Base-by-base conservation (phyloP, 495 filamentous ascomycete genomes). In the Penicillium pulvis region DNA sequence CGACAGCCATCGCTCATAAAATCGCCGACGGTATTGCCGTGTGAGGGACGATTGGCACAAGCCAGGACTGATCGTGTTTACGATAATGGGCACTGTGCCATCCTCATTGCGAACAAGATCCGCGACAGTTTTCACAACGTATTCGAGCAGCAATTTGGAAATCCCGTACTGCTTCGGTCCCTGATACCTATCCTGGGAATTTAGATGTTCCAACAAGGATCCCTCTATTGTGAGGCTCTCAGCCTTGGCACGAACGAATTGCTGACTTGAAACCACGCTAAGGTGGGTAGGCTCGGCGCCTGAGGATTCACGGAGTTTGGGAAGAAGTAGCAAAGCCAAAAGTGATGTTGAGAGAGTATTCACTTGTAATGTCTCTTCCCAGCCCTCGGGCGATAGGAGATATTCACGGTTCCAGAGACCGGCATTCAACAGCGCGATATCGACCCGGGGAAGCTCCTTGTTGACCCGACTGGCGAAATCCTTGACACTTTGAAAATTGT, bases 271-370 rank as follows among this genome's bases (percentile, higher is more conserved):
- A 16, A 79, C 75, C 10, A 75, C 65, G 0, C 66, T 68, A 6
- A 79, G 54, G 59, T 79, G 76, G 0, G 73, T 58, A 19, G 72
- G 70, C 1, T 70, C 59, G 2, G 67, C 55, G 2, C 35, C 31
- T 3, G 67, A 62, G 14, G 66, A 68, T 6, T 56, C 67, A 41
- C 63, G 57, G 19, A 80, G 58, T 53, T 75, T 78, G 2, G 84
- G 84, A 2, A 89, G 72, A 20, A 89, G 64, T 0, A 86, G 67
- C 17, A 85, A 30, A 0, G 75, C 83, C 28, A 89, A 68, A 3
- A 89, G 62, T 10, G 77, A 71, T 0, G 84, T 87, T 4, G 81
- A 82, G 4, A 89, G 68, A 1, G 80, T 75, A 59, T 89, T 87
- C 50, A 88, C 81, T 62, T 86, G 82, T 11, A 88, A 17, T 0